A percentile compares a stretch with the other conserved stretches of the same genome.
These are phyloP conservation scores for Eleusine coracana DNA, from an alignment of 176 grass and related monocot species.

Conservation along the genomic window DNA sequence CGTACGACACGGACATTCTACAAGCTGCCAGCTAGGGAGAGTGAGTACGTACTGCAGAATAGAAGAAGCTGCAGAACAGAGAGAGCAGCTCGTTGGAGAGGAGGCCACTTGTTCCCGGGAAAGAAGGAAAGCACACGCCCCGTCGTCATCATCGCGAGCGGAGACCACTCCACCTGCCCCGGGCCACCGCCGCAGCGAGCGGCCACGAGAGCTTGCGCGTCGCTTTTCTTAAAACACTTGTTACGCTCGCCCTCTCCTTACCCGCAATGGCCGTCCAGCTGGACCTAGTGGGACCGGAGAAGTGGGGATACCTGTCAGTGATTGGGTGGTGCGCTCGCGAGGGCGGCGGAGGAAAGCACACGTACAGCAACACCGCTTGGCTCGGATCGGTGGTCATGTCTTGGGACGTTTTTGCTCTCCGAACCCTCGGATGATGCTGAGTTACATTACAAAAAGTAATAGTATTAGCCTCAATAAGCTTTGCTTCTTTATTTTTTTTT, in stretches of 20 bases:
- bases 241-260: not conserved
- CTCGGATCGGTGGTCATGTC: too few relatives aligned
- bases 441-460: not conserved
- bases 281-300: not conserved
- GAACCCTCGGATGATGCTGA: not conserved
- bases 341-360: not conserved
- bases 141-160: not conserved
- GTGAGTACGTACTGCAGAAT: not conserved
- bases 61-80: not conserved
- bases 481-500: not conserved
- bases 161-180: not conserved
- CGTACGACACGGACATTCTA: not conserved
- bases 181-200: not conserved
- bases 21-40: not conserved
- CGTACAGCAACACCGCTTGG: not conserved
- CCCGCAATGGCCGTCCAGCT: not conserved
- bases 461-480: too few relatives aligned
- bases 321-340: not conserved
- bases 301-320: conserved; percentile 11
- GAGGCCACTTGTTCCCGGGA: conserved; percentile 4
- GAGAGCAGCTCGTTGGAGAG: not conserved
- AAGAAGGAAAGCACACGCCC: not conserved
- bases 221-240: not conserved
- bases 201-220: not conserved
- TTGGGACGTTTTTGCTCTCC: not conserved